Evolutionary conservation across 2,329 filamentous ascomycete genomes (phyloP), one percentile per base, ranked within the genome.

Genomic region (Polychaeton citri): DNA sequence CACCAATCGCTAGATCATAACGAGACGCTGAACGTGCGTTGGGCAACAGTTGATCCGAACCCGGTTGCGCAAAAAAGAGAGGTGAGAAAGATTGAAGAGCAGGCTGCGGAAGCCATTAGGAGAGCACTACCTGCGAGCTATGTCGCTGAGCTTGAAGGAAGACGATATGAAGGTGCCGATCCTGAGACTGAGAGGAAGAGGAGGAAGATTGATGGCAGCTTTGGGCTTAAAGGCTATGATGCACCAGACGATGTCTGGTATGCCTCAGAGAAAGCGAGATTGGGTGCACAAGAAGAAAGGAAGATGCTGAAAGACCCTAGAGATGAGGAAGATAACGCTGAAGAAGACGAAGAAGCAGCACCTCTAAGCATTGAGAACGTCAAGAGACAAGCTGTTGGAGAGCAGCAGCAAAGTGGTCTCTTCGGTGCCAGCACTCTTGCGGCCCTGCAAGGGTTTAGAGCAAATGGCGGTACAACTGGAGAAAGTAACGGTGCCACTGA

Each of bases 21-120:
- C 43, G 90, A 98, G 61, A 79, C 95, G 16, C 65, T 98, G 18
- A 98, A 98, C 58, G 87, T 98, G 33, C 73, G 92, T 43, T 98
- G 90, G 90, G 90, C 90, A 30, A 98, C 90, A 0, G 81, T 85
- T 5, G 90, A 98, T 54, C 90, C 90, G 1, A 98, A 98, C 48
- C 90, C 90, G 0, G 79, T 90, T 66, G 86, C 88, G 2, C 85
- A 94, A 58, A 92, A 92, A 44, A 73, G 92, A 41, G 90, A 98
- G 61, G 88, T 81, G 2, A 71, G 81, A 26, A 72, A 80, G 28
- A 80, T 98, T 41, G 90, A 98, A 55, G 90, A 98, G 54, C 90
- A 98, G 58, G 90, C 90, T 2, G 90, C 90, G 0, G 90, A 95
- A 51, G 92, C 90, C 1, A 85, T 98, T 38, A 69, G 90, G 13